Conservation (phyloP, 2,329 filamentous ascomycete genomes). For the Rhinocladiella similis region DNA sequence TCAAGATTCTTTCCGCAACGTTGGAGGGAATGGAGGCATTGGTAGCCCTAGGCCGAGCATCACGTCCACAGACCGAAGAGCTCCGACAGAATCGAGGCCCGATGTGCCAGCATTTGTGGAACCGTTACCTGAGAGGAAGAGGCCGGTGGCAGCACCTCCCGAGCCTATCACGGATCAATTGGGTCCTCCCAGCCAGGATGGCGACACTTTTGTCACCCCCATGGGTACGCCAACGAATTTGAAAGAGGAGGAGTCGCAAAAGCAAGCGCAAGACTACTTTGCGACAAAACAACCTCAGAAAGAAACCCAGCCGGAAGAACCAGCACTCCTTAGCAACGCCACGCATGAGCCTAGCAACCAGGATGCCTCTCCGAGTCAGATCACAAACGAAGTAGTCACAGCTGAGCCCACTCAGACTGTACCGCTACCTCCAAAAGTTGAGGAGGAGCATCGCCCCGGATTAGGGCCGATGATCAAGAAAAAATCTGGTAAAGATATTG, state of each 20-base stretch:
- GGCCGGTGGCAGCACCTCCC: constrained; percentile 20
- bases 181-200: constrained; percentile 33
- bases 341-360: constrained; percentile 1
- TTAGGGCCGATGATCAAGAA: constrained; percentile 88
- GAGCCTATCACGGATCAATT: constrained; percentile 22
- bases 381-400: constrained; percentile 19
- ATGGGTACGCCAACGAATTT: constrained; percentile 37
- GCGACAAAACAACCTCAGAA: constrained; percentile 2
- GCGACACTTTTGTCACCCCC: constrained; percentile 37
- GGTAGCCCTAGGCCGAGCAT: constrained; percentile 19
- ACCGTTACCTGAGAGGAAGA: constrained; percentile 19
- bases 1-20: constrained; percentile 14
- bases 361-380: constrained; percentile 7
- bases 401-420: constrained; percentile 36
- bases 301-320: constrained; percentile 1
- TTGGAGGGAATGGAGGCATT: constrained; percentile 2
- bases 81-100: constrained; percentile 10
- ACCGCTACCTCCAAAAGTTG: constrained; percentile 50
- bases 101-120: constrained; percentile 14
- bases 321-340: constrained; percentile 6
- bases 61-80: constrained; percentile 15
- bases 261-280: constrained; percentile 16
- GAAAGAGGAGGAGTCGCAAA: constrained; percentile 30
- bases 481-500: constrained; percentile 70
- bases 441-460: constrained; percentile 66